Percentiles rank a stretch among this genome's conserved stretches.
phyloP scores from a whole-genome alignment of 2,329 filamentous ascomycete species.

The Trichophyton mentagrophytes region DNA sequence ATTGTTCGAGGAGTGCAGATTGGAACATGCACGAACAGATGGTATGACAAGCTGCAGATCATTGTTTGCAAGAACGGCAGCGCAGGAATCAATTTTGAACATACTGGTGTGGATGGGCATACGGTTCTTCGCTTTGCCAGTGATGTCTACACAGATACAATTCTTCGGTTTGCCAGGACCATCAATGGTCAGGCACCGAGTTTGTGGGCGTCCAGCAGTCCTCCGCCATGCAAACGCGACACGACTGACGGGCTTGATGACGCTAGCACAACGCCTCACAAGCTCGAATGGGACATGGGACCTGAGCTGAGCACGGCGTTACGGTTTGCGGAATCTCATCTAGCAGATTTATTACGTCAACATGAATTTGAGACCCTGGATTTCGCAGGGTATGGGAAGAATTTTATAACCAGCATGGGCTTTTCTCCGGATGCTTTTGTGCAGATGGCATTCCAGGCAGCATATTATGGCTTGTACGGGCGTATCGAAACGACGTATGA shows the following conservation, averaged over 20 bases:
- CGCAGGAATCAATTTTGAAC: constrained; percentile 97
- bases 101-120: constrained; percentile 94
- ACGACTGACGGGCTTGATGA: constrained; percentile 60
- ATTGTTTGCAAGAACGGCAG: constrained; percentile 98
- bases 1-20: constrained; percentile 90
- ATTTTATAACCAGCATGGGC: constrained; percentile 93
- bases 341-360: constrained; percentile 89
- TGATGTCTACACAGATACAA: constrained; percentile 94
- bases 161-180: constrained; percentile 82
- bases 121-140: constrained; percentile 93
- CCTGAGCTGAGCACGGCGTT: constrained; percentile 83
- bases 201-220: constrained; percentile 80
- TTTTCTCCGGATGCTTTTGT: constrained; percentile 96
- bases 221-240: constrained; percentile 84
- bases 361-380: constrained; percentile 92
- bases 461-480: constrained; percentile 93
- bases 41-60: constrained; percentile 98
- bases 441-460: constrained; percentile 97
- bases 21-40: constrained; percentile 92
- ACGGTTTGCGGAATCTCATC: constrained; percentile 84
- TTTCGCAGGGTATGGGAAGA: constrained; percentile 82
- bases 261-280: constrained; percentile 78
- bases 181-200: constrained; percentile 91
- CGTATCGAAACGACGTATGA: constrained; percentile 92
- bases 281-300: constrained; percentile 94